These are phyloP conservation scores for Casuarina cunninghamiana DNA, from an alignment of 306 rosid genomes.

Conservation along the genomic window DNA sequence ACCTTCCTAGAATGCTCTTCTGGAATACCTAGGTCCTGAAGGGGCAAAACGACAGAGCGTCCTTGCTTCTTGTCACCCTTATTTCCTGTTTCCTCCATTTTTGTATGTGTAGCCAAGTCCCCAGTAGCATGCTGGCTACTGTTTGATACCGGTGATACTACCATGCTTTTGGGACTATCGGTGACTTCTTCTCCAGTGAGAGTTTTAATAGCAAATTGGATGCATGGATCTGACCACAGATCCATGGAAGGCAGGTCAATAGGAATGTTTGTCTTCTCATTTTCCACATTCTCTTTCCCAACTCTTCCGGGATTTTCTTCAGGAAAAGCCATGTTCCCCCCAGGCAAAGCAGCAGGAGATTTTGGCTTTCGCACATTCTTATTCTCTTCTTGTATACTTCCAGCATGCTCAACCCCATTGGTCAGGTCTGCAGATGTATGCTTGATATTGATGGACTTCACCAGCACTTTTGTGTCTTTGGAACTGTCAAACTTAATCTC, in stretches of 20 bases:
- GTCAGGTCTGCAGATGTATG: slow-evolving; percentile 14
- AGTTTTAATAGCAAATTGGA: slow-evolving; percentile 86
- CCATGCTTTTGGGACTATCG: slow-evolving; percentile 38
- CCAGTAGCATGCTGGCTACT: slow-evolving; percentile 27
- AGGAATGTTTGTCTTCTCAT: slow-evolving; percentile 34
- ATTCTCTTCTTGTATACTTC: slow-evolving; percentile 19
- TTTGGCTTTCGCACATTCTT: slow-evolving; percentile 19
- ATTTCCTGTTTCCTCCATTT: slow-evolving; percentile 18
- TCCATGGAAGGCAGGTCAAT: slow-evolving; percentile 52
- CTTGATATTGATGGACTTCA: slow-evolving; percentile 18
- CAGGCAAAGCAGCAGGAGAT: slow-evolving; percentile 20
- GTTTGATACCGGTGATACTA: slow-evolving; percentile 20
- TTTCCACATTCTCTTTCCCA: slow-evolving; percentile 31
- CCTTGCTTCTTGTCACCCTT: slow-evolving; percentile 14
- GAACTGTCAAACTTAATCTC: slow-evolving; percentile 14
- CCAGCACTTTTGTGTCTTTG: background rate
- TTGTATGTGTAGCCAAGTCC: slow-evolving; percentile 9
- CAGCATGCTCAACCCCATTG: slow-evolving; percentile 22
- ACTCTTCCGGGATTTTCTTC: slow-evolving; percentile 24
- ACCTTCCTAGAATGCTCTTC: slow-evolving; percentile 22
- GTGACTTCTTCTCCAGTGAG: slow-evolving; percentile 55
- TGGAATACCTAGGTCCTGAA: slow-evolving; percentile 9
- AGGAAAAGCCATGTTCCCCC: slow-evolving; percentile 14
- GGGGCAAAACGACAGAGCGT: slow-evolving; percentile 24
- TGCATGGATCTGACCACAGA: slow-evolving; percentile 80